Evolutionary conservation across 768 basidiomycete genomes (phyloP), one percentile per base, ranked within the genome.

Genomic region (Favolaschia claudopus): DNA sequence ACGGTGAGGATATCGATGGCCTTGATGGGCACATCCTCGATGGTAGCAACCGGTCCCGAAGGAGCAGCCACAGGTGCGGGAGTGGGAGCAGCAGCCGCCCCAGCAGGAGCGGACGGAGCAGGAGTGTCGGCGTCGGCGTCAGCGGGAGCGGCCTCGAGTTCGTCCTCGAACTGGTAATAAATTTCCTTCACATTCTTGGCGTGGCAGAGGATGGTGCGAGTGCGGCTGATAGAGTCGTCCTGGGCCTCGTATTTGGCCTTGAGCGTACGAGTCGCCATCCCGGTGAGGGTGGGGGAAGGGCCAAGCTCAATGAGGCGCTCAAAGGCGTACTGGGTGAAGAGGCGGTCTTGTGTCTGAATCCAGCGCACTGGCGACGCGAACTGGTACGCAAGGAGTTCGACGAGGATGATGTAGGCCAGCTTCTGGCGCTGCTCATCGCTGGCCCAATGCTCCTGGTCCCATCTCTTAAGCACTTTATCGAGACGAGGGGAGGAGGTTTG

Each of bases 361-460:
- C 97, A 99, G 46, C 96, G 91, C 19, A 99, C 96, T 7, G 97
- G 96, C 1, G 96, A 99, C 0, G 96, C 96, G 67, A 96, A 99
- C 72, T 99, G 97, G 71, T 99, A 99, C 14, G 97, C 94, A 45
- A 99, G 83, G 42, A 99, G 86, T 72, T 99, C 97, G 61, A 99
- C 95, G 56, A 99, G 88, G 70, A 98, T 96, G 66, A 89, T 90
- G 72, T 99, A 99, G 0, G 97, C 95, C 43, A 99, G 85, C 68
- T 92, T 90, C 75, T 98, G 95, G 44, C 95, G 91, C 64, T 95
- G 92, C 53, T 88, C 90, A 10, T 81, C 69, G 24, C 84, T 80
- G 24, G 79, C 92, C 97, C 97, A 99, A 56, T 84, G 79, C 49
- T 97, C 96, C 64, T 91, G 83, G 36, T 96, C 94, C 96, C 96